Conservation (phyloP, 2,329 filamentous ascomycete genomes). For the Fusarium citri region DNA sequence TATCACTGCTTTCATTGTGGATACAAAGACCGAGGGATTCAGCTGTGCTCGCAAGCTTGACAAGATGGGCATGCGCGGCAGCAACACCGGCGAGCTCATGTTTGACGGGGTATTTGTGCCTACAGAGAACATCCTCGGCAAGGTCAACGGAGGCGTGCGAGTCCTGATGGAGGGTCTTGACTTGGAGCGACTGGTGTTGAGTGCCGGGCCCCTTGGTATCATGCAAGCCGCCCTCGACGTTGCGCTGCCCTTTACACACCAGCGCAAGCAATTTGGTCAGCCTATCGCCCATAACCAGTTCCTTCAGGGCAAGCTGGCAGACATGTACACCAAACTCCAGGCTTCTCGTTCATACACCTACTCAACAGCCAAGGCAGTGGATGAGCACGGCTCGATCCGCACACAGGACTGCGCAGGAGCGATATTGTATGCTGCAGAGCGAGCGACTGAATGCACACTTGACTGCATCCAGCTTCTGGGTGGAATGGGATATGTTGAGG, state of each 20-base stretch:
- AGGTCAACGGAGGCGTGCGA: slow-evolving; percentile 82
- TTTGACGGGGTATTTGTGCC: slow-evolving; percentile 95
- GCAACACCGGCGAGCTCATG: slow-evolving; percentile 93
- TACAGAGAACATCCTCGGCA: slow-evolving; percentile 80
- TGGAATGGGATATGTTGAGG: slow-evolving; percentile 95
- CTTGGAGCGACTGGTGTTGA: slow-evolving; percentile 91
- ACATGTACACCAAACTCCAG: slow-evolving; percentile 96
- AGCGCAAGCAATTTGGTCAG: slow-evolving; percentile 85
- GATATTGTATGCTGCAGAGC: slow-evolving; percentile 91
- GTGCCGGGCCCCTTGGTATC: slow-evolving; percentile 88
- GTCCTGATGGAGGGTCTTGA: slow-evolving; percentile 98
- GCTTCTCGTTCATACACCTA: slow-evolving; percentile 91
- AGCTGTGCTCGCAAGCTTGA: slow-evolving; percentile 90
- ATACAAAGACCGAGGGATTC: slow-evolving; percentile 78
- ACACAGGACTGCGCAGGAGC: slow-evolving; percentile 96
- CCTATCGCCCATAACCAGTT: slow-evolving; percentile 94
- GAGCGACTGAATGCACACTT: slow-evolving; percentile 86
- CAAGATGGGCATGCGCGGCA: slow-evolving; percentile 98
- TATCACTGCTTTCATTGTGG: slow-evolving; percentile 94
- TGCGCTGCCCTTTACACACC: slow-evolving; percentile 87
- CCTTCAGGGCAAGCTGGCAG: slow-evolving; percentile 90
- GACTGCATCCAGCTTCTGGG: slow-evolving; percentile 94
- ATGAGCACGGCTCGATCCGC: slow-evolving; percentile 77
- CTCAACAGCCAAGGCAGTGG: slow-evolving; percentile 80
- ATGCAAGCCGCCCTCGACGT: slow-evolving; percentile 94